Evolutionary conservation across 257 asterid genomes (phyloP).

Genomic region (Solanum neorickii): DNA sequence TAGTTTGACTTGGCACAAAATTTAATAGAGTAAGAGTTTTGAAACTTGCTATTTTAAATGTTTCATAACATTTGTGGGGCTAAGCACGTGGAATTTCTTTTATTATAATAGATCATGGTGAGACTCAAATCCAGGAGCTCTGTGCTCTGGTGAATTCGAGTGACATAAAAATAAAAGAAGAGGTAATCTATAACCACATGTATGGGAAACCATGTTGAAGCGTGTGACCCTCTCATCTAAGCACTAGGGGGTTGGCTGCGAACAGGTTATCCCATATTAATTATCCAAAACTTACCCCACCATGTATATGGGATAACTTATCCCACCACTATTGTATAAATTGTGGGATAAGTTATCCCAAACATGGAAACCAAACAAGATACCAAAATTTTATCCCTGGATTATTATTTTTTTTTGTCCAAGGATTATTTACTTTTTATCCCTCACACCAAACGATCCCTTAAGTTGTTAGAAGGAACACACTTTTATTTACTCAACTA

Average conservation of each 20-base stretch:
- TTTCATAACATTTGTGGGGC: background rate
- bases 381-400: background rate
- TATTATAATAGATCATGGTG: background rate
- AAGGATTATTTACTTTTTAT: background rate
- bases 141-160: background rate
- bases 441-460: background rate
- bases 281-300: no score
- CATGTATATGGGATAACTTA: background rate
- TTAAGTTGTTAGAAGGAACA: background rate
- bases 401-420: background rate
- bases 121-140: background rate
- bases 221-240: background rate
- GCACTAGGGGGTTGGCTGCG: background rate
- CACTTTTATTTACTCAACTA: background rate
- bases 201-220: background rate
- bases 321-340: background rate
- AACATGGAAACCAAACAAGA: background rate
- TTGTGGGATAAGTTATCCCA: background rate
- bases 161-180: background rate
- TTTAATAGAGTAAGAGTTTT: background rate
- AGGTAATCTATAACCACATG: background rate
- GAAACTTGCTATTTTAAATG: background rate
- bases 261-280: background rate
- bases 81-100: background rate
- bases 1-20: background rate